Percentiles rank a stretch among this genome's conserved stretches.
Evolutionary conservation across 768 basidiomycete species (phyloP).

Genomic region (Polyporus arcularius): DNA sequence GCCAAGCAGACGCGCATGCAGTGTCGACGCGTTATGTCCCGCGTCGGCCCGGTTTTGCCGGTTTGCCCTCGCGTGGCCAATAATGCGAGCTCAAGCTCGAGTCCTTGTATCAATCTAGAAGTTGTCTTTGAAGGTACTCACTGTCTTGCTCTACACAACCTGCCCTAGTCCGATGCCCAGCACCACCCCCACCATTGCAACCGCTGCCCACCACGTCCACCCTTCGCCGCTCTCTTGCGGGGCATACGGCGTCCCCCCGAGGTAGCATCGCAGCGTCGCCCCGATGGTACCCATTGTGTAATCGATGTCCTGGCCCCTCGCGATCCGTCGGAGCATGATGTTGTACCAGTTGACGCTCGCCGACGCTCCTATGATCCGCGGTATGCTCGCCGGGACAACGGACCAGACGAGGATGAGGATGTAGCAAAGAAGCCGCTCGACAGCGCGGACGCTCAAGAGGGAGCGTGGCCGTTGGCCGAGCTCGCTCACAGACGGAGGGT

Average conservation of each 20-base stretch:
- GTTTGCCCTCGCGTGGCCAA: too few species aligned
- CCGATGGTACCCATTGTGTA: constrained; percentile 25
- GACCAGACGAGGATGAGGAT: constrained; percentile 20
- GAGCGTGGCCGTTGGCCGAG: constrained; percentile 3
- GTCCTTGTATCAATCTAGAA: too few species aligned
- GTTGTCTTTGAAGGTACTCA: too few species aligned
- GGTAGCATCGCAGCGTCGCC: constrained; percentile 27
- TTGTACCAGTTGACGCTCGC: constrained; percentile 67
- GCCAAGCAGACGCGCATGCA: too few species aligned
- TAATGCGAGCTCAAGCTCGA: too few species aligned
- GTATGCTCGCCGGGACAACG: constrained; percentile 38
- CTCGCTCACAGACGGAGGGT: background rate
- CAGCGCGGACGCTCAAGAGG: constrained; percentile 20
- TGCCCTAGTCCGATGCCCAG: constrained; percentile 17
- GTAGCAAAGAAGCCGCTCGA: constrained; percentile 13
- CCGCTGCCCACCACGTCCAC: constrained; percentile 10
- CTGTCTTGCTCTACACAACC: background rate
- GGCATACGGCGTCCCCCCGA: constrained; percentile 17
- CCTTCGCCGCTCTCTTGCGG: background rate
- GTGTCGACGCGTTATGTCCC: too few species aligned
- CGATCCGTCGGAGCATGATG: constrained; percentile 55
- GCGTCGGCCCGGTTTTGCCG: too few species aligned
- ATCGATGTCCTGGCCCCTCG: constrained; percentile 29
- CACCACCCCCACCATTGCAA: constrained; percentile 13
- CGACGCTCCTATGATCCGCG: constrained; percentile 69